Evolutionary conservation across 2,329 filamentous ascomycete genomes (phyloP).

Genomic region (Diaporthe sp.): DNA sequence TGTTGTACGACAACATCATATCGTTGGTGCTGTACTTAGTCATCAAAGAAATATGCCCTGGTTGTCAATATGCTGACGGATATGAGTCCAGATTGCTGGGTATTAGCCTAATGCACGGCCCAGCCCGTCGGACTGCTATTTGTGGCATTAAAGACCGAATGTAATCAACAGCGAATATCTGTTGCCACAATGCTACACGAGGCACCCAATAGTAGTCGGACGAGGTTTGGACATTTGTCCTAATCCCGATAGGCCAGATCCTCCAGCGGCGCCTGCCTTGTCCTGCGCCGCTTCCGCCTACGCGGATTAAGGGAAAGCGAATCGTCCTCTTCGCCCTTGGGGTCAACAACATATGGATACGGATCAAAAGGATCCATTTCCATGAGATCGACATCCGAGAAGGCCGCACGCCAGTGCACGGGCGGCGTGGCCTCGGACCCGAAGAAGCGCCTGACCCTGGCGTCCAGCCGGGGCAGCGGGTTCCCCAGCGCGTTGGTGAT

Average conservation of each 20-base stretch:
- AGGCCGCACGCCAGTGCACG: not conserved
- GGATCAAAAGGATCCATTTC: not conserved
- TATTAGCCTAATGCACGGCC: too few species aligned
- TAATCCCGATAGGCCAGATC: not conserved
- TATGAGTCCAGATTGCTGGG: too few species aligned
- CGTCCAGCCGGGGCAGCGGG: not conserved
- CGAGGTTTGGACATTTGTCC: too few species aligned
- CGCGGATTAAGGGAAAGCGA: not conserved
- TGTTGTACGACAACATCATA: accelerated
- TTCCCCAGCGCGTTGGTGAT: not conserved
- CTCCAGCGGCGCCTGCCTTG: not conserved
- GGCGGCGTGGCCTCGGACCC: not conserved
- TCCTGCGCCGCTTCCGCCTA: not conserved
- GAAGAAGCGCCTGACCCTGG: not conserved
- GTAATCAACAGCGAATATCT: too few species aligned
- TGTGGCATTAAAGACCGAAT: too few species aligned
- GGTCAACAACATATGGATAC: not conserved
- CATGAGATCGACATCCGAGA: not conserved
- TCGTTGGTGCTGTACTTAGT: too few species aligned
- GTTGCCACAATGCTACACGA: too few species aligned
- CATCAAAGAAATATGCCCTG: too few species aligned
- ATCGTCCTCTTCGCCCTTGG: not conserved
- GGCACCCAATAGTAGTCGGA: too few species aligned
- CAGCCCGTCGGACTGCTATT: too few species aligned
- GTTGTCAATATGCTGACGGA: too few species aligned